phyloP scores from a whole-genome alignment of 1,139 yeast genomes.

The Diutina neorugosa region DNA sequence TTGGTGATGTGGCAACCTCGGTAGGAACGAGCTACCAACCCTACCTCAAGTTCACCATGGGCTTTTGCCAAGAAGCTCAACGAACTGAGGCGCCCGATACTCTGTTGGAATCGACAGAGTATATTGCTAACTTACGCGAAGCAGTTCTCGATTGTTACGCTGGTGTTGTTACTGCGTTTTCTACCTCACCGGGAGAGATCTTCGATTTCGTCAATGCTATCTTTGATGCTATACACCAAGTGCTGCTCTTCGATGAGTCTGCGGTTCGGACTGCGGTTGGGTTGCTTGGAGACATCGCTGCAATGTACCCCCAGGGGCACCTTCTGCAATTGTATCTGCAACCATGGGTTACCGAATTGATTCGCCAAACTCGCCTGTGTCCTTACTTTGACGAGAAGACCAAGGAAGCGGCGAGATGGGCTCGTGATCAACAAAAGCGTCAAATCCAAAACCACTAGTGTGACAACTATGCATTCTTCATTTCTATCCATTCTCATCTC shows the following conservation, averaged over 20 bases:
- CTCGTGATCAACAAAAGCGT: slow-evolving; percentile 73
- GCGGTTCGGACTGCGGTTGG: slow-evolving; percentile 77
- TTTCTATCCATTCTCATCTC: neutral
- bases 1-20: slow-evolving; percentile 91
- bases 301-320: slow-evolving; percentile 71
- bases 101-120: slow-evolving; percentile 67
- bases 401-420: slow-evolving; percentile 91
- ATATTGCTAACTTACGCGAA: slow-evolving; percentile 61
- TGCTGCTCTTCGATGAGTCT: slow-evolving; percentile 49
- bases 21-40: slow-evolving; percentile 67
- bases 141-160: slow-evolving; percentile 90
- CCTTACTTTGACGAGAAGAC: slow-evolving; percentile 52
- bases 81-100: slow-evolving; percentile 42
- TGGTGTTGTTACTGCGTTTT: slow-evolving; percentile 84
- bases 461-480: slow-evolving; percentile 1
- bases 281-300: slow-evolving; percentile 81
- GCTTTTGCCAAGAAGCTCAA: slow-evolving; percentile 47
- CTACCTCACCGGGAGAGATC: slow-evolving; percentile 54
- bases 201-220: slow-evolving; percentile 56
- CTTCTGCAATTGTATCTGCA: slow-evolving; percentile 53
- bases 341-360: slow-evolving; percentile 69
- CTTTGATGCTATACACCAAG: slow-evolving; percentile 51
- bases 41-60: slow-evolving; percentile 71
- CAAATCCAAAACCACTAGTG: slow-evolving; percentile 16
- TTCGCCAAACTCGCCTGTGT: slow-evolving; percentile 61